Evolutionary conservation across 495 filamentous ascomycete genomes (phyloP).

Genomic region (Tuber magnatum): DNA sequence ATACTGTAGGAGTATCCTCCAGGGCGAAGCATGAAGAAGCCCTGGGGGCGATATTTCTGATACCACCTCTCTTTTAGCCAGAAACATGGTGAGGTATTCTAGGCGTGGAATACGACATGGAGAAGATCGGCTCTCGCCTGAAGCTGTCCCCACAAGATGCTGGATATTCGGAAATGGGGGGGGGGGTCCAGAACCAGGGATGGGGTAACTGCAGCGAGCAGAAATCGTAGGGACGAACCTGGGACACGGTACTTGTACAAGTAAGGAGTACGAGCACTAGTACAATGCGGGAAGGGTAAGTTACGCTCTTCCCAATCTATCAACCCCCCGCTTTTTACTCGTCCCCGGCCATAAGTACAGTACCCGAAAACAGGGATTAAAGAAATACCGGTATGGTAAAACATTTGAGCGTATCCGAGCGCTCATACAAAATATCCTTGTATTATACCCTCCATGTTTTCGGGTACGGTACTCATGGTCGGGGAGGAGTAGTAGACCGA

Average conservation of each 20-base stretch:
- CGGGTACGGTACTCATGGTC: too few species aligned
- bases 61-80: not conserved
- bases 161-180: not conserved
- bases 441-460: too few species aligned
- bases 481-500: too few species aligned
- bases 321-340: not conserved
- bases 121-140: not conserved
- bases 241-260: not conserved
- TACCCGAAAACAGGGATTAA: too few species aligned
- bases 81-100: not conserved
- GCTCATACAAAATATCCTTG: too few species aligned
- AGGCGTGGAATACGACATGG: not conserved
- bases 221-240: not conserved
- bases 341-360: too few species aligned
- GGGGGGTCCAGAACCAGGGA: not conserved
- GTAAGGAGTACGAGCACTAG: not conserved
- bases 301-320: not conserved
- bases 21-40: not conserved
- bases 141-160: not conserved
- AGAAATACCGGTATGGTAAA: too few species aligned
- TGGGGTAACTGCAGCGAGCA: not conserved
- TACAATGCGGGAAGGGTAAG: not conserved
- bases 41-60: not conserved
- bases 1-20: not conserved
- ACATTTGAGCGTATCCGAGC: too few species aligned